A percentile compares a stretch with the other conserved stretches of the same genome.
phyloP scores from a whole-genome alignment of 2,329 filamentous ascomycete species.

The Hypoxylon sp. region DNA sequence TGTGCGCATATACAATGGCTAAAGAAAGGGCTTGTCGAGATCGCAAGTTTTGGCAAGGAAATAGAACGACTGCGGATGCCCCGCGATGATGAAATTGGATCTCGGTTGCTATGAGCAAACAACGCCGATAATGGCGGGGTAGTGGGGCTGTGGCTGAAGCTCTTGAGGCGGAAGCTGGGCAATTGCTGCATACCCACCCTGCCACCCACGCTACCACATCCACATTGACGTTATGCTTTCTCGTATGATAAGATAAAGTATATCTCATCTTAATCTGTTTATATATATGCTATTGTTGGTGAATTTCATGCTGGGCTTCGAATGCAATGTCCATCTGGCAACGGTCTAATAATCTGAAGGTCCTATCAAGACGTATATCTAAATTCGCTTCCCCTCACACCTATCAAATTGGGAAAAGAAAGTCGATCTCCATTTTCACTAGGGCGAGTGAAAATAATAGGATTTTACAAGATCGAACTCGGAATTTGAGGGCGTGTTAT shows the following conservation, averaged over 20 bases:
- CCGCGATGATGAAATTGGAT: constrained; percentile 42
- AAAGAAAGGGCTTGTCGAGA: not conserved
- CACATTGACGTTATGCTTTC: constrained; percentile 1
- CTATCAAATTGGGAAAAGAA: constrained; percentile 5
- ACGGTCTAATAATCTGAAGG: constrained; percentile 16
- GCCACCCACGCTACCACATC: too few relatives aligned
- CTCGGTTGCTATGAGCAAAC: constrained; percentile 13
- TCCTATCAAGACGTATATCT: constrained; percentile 19
- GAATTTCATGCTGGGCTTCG: not conserved
- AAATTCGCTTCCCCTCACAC: not conserved
- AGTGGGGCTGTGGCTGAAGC: constrained; percentile 34
- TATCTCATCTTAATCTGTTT: not conserved
- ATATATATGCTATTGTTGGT: not conserved
- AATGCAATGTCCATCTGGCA: constrained; percentile 30
- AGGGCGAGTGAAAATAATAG: not conserved
- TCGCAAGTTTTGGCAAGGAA: constrained; percentile 4
- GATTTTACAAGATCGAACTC: not conserved
- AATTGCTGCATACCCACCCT: not conserved
- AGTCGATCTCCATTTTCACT: not conserved
- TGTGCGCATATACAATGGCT: not conserved
- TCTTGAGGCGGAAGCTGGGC: constrained; percentile 30
- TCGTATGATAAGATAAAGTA: constrained; percentile 25
- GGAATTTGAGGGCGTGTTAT: not conserved
- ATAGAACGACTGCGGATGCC: constrained; percentile 21
- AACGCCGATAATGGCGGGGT: constrained; percentile 25